phyloP scores from a whole-genome alignment of 2,329 filamentous ascomycete species.

The Thielaviopsis ethacetica region DNA sequence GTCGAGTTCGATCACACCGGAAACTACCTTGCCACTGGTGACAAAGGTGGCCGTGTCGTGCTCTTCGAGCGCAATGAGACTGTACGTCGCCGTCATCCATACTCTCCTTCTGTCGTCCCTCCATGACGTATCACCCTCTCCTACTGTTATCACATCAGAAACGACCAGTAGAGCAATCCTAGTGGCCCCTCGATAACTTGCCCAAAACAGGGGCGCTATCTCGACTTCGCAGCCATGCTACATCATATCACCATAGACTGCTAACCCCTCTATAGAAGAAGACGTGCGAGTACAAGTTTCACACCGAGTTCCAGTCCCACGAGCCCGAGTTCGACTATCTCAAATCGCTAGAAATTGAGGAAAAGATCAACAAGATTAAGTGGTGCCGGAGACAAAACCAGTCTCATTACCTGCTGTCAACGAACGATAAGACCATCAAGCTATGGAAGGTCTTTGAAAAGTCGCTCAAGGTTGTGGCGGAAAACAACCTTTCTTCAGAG shows the following conservation, averaged over 20 bases:
- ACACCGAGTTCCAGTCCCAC: constrained; percentile 98
- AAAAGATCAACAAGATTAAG: constrained; percentile 99
- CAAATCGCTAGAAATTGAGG: constrained; percentile 97
- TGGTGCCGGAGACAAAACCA: constrained; percentile 98
- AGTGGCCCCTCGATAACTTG: neutral
- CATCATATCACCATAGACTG: neutral
- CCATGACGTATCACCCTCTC: neutral
- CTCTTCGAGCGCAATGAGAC: constrained; percentile 91
- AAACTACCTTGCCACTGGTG: constrained; percentile 78
- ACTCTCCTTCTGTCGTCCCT: no score
- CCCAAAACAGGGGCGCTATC: neutral
- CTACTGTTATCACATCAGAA: neutral
- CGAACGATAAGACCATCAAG: constrained; percentile 99
- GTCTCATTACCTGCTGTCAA: constrained; percentile 93
- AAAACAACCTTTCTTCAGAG: constrained; percentile 96
- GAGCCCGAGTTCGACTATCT: constrained; percentile 99
- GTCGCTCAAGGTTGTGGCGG: constrained; percentile 93
- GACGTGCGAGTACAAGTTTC: constrained; percentile 99
- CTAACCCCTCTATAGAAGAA: constrained; percentile 60
- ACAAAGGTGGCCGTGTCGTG: constrained; percentile 74
- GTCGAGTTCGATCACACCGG: constrained; percentile 84
- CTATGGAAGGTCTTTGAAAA: constrained; percentile 99
- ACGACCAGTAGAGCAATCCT: neutral
- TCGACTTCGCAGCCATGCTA: neutral
- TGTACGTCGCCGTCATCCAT: constrained; percentile 34